Evolutionary conservation across 306 rosid species (phyloP).

Genomic region (Echinosophora koreensis): DNA sequence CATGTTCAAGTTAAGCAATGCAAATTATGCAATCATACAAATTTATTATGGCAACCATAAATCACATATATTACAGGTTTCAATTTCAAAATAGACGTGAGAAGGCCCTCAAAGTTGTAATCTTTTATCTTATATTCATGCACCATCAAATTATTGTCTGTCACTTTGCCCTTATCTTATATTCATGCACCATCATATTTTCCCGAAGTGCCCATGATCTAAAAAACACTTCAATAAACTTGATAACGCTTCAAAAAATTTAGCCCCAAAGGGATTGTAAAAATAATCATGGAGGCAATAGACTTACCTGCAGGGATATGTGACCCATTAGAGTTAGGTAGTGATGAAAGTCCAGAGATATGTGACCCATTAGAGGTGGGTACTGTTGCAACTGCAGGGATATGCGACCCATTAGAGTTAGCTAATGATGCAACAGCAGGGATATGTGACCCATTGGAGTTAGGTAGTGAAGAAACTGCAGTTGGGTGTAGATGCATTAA

Average conservation of each 20-base stretch:
- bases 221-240: slow-evolving; percentile 1
- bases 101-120: neutral
- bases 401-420: slow-evolving; percentile 79
- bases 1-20: slow-evolving; percentile 1
- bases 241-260: neutral
- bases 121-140: neutral
- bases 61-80: slow-evolving; percentile 3
- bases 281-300: neutral
- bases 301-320: slow-evolving; percentile 66
- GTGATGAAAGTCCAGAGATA: slow-evolving; percentile 44
- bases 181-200: neutral
- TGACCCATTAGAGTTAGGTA: slow-evolving; percentile 69
- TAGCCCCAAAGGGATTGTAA: neutral
- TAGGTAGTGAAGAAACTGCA: slow-evolving; percentile 64
- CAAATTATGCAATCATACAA: neutral
- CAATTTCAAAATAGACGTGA: neutral
- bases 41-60: slow-evolving; percentile 10
- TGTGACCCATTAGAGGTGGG: slow-evolving; percentile 75
- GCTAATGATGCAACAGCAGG: slow-evolving; percentile 44
- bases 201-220: neutral
- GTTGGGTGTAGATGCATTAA: slow-evolving; percentile 70
- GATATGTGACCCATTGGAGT: slow-evolving; percentile 76
- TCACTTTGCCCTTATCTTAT: slow-evolving; percentile 19
- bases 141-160: neutral
- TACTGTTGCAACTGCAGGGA: slow-evolving; percentile 47